phyloP scores from a whole-genome alignment of 208 protist genomes.

The Porcisia deanei region DNA sequence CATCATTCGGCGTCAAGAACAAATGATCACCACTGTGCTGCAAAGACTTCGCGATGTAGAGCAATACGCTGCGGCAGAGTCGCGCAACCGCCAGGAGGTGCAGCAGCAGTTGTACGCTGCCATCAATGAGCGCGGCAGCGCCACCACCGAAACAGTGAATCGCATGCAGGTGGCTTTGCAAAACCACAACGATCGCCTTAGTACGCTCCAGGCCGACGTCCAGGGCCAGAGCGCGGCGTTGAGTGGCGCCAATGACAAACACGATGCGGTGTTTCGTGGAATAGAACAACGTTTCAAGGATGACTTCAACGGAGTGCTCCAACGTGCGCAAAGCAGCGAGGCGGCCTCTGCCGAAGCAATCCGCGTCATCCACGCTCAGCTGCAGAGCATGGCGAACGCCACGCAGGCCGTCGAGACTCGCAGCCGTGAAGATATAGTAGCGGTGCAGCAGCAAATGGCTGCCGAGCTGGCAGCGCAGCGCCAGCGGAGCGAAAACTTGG shows the following conservation, averaged over 20 bases:
- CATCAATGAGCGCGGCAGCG: conserved; percentile 32
- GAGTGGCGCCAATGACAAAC: conserved; percentile 53
- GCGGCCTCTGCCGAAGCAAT: conserved; percentile 46
- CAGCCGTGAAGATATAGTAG: conserved; percentile 45
- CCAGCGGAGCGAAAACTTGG: conserved; percentile 56
- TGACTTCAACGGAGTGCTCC: conserved; percentile 46
- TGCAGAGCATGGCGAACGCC: conserved; percentile 42
- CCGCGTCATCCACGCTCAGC: conserved; percentile 42
- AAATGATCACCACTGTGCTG: conserved; percentile 55
- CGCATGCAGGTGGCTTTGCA: conserved; percentile 31
- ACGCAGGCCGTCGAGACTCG: conserved; percentile 61
- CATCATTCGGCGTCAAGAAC: conserved; percentile 76
- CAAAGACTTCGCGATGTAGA: conserved; percentile 80
- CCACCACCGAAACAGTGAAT: conserved; percentile 20
- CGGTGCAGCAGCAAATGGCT: conserved; percentile 57
- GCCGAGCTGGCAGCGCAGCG: conserved; percentile 39
- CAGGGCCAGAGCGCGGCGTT: conserved; percentile 46
- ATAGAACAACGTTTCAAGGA: conserved; percentile 72
- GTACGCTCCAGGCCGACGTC: conserved; percentile 53
- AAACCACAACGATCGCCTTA: conserved; percentile 52
- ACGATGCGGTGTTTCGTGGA: conserved; percentile 41
- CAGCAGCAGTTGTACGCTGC: conserved; percentile 50
- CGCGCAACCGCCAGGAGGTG: conserved; percentile 41
- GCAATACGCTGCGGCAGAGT: conserved; percentile 61
- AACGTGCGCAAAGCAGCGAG: conserved; percentile 60